Evolutionary conservation across 768 basidiomycete genomes (phyloP).

Genomic region (Trametes cinnabarina): DNA sequence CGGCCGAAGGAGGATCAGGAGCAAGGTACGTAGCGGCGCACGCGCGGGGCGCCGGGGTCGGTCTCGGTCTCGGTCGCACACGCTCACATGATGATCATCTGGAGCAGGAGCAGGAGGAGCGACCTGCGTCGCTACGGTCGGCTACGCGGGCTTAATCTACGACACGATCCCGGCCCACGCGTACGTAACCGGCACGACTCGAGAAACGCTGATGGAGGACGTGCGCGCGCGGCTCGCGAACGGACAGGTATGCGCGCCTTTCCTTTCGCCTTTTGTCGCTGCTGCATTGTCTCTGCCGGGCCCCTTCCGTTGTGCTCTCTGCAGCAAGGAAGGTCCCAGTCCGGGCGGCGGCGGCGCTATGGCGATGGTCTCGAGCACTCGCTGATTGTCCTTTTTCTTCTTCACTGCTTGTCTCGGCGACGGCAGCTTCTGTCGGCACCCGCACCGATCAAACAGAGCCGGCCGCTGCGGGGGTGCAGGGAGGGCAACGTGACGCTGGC

Average conservation of each 20-base stretch:
- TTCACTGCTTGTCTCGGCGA: slow-evolving; percentile 6
- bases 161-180: slow-evolving; percentile 39
- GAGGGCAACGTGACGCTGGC: slow-evolving; percentile 56
- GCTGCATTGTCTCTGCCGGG: neutral
- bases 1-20: slow-evolving; percentile 43
- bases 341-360: neutral
- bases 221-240: slow-evolving; percentile 55
- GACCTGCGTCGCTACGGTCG: slow-evolving; percentile 59
- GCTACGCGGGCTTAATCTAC: slow-evolving; percentile 62
- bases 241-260: slow-evolving; percentile 55
- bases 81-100: slow-evolving; percentile 35
- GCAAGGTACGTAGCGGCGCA: slow-evolving; percentile 43
- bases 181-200: slow-evolving; percentile 53
- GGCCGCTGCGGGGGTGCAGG: slow-evolving; percentile 52
- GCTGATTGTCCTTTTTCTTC: neutral
- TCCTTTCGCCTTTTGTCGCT: too few species aligned
- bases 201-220: slow-evolving; percentile 65
- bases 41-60: neutral
- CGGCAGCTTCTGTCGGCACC: slow-evolving; percentile 48
- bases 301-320: neutral
- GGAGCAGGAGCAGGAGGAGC: slow-evolving; percentile 43
- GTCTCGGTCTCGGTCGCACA: neutral
- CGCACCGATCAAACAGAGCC: slow-evolving; percentile 56
- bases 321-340: neutral
- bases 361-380: neutral